Evolutionary conservation across 371 early-diverging fungal species (phyloP).

Genomic region (Mucor ambiguus): DNA sequence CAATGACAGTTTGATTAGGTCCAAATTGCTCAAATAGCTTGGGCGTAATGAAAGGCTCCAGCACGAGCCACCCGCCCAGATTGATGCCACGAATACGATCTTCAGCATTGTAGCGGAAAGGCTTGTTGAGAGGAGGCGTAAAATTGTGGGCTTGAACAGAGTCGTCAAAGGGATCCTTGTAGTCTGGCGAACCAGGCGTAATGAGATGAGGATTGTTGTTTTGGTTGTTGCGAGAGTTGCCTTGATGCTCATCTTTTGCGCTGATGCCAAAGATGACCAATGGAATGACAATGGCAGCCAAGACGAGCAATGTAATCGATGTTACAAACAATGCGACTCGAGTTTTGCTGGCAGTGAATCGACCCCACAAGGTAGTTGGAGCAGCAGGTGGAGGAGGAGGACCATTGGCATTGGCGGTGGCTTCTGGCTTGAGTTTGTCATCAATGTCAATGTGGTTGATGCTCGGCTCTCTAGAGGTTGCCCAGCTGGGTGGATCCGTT

Average conservation of each 20-base stretch:
- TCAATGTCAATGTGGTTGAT: not conserved
- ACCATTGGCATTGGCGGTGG: not conserved
- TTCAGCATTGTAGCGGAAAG: conserved; percentile 57
- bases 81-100: conserved; percentile 72
- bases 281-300: conserved; percentile 12
- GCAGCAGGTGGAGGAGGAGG: not conserved
- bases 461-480: not conserved
- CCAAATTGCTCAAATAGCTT: conserved; percentile 62
- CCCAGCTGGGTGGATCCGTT: not conserved
- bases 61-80: conserved; percentile 73
- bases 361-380: conserved; percentile 6
- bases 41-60: conserved; percentile 77
- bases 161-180: conserved; percentile 38
- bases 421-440: not conserved
- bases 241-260: conserved; percentile 7
- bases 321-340: conserved; percentile 10
- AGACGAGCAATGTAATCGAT: not conserved
- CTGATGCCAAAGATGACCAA: conserved; percentile 4
- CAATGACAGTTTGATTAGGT: conserved; percentile 30
- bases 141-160: conserved; percentile 34
- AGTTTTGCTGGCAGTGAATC: not conserved
- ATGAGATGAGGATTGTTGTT: not conserved
- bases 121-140: conserved; percentile 51
- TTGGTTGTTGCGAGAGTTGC: not conserved
- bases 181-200: conserved; percentile 9